phyloP scores from a whole-genome alignment of 1,284 basidiomycete species.

The Pseudomicrostroma phylloplanum region DNA sequence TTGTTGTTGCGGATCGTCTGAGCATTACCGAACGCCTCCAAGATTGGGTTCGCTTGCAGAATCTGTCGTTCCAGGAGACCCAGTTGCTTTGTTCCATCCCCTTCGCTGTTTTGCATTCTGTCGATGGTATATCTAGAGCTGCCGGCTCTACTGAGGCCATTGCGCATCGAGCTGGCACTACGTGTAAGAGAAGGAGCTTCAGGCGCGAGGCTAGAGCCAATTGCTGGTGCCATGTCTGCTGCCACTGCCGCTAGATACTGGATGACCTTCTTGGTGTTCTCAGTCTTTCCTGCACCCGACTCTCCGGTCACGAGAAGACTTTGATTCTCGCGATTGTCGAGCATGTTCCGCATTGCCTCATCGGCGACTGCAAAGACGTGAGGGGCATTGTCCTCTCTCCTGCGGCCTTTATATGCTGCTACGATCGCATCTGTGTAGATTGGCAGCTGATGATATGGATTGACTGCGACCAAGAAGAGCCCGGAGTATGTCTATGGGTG shows the following conservation, averaged over 20 bases:
- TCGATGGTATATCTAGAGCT: slow-evolving; percentile 39
- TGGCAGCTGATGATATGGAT: slow-evolving; percentile 87
- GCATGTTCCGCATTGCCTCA: slow-evolving; percentile 96
- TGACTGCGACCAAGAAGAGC: slow-evolving; percentile 94
- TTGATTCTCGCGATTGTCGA: slow-evolving; percentile 93
- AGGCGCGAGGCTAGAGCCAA: slow-evolving; percentile 13
- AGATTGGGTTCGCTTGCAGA: slow-evolving; percentile 91
- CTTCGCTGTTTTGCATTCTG: slow-evolving; percentile 33
- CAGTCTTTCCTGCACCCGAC: slow-evolving; percentile 98
- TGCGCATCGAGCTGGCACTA: background rate
- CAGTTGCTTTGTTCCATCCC: slow-evolving; percentile 52
- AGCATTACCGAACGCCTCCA: slow-evolving; percentile 97
- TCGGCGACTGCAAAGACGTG: slow-evolving; percentile 98
- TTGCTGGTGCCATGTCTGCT: slow-evolving; percentile 52
- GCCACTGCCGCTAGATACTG: slow-evolving; percentile 98
- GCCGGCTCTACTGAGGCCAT: slow-evolving; percentile 22
- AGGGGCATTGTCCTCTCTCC: slow-evolving; percentile 89
- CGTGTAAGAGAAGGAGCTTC: background rate
- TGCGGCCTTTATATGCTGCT: slow-evolving; percentile 83
- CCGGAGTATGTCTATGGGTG: slow-evolving; percentile 69
- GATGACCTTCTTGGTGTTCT: slow-evolving; percentile 99
- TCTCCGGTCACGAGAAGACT: slow-evolving; percentile 99
- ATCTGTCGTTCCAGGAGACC: slow-evolving; percentile 94
- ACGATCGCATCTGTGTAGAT: slow-evolving; percentile 89
- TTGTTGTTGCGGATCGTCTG: slow-evolving; percentile 99